Base-by-base conservation (phyloP, 192 early-diverging fungal genomes). In the Coemansia sp. region DNA sequence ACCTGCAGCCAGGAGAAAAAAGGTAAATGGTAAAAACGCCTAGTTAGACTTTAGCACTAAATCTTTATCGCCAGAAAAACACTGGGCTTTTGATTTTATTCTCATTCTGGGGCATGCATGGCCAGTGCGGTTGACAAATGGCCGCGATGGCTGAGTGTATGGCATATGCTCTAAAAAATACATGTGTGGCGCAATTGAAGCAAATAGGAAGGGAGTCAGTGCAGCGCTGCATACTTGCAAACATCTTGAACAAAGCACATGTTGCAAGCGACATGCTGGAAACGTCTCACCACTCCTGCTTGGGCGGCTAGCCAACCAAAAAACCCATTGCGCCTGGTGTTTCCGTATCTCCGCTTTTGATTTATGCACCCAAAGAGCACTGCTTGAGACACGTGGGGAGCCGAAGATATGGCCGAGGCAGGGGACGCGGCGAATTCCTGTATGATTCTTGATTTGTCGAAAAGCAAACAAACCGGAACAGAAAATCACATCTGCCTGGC, bases 361-460 rank as follows among this genome's bases (percentile, higher is more conserved):
- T 42, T 19, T 19, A 19, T 9, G 23, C 21, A 45, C 9, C 8
- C 13, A 23, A 22, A 14, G 42, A 25, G 42, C 40, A 42, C 5
- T 10, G 42, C 25, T 31, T 7, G 42, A 11, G 17, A 27, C 45
- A 47, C 45, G 45, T 47, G 45, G 26, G 45, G n/a, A n/a, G n/a
- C 45, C 45, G 45, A 47, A 47, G n/a, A 47, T 47, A 47, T 47
- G 45, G 45, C 45, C 45, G 45, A 11, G 11, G 13, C 45, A 30
- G 18, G 27, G 26, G 31, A 11, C 43, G 18, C 26, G 10, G 31
- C 27, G 17, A 29, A 23, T n/a, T 26, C 42, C 42, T 25, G n/a
- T n/a, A n/a, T n/a, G n/a, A n/a, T n/a, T n/a, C n/a, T n/a, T n/a
- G n/a, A n/a, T n/a, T n/a, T n/a, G n/a, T n/a, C n/a, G n/a, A n/a